Evolutionary conservation across 2,329 filamentous ascomycete species (phyloP).

Genomic region (Epichloe uncinata): DNA sequence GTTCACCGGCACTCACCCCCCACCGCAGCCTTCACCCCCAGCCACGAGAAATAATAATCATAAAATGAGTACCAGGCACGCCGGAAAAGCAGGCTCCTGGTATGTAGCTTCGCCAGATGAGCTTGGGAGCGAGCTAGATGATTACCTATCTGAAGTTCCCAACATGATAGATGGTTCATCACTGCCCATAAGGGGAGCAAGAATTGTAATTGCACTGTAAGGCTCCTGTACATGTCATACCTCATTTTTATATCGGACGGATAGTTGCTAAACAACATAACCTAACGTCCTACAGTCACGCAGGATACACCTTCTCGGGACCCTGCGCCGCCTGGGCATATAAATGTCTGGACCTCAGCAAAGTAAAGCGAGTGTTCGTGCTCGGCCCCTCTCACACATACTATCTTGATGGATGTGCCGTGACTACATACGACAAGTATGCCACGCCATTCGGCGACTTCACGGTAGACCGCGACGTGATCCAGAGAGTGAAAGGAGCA

Average conservation of each 20-base stretch:
- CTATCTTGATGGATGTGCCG: conserved; percentile 62
- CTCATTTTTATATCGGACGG: too few species aligned
- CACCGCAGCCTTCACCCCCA: too few species aligned
- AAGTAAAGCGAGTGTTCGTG: conserved; percentile 77
- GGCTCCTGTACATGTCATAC: conserved; percentile 19
- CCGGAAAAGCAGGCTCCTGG: conserved; percentile 72
- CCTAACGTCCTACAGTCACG: conserved; percentile 48
- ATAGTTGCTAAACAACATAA: neutral
- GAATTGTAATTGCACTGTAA: conserved; percentile 88
- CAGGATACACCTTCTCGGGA: conserved; percentile 86
- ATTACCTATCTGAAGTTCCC: conserved; percentile 62
- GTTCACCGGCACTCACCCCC: too few species aligned
- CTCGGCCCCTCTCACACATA: conserved; percentile 87
- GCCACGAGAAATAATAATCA: too few species aligned
- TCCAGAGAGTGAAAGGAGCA: conserved; percentile 32
- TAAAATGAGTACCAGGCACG: conserved; percentile 2
- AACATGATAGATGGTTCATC: conserved; percentile 40
- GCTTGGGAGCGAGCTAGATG: conserved; percentile 59
- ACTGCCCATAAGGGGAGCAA: conserved; percentile 60
- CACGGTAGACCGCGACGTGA: conserved; percentile 45
- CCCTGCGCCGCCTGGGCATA: conserved; percentile 91
- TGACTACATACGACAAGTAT: conserved; percentile 59
- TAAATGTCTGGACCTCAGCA: conserved; percentile 69
- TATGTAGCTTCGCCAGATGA: conserved; percentile 50
- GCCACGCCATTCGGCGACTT: conserved; percentile 63